Evolutionary conservation across 2,329 filamentous ascomycete genomes (phyloP).

Genomic region (Trichophyton rubrum): DNA sequence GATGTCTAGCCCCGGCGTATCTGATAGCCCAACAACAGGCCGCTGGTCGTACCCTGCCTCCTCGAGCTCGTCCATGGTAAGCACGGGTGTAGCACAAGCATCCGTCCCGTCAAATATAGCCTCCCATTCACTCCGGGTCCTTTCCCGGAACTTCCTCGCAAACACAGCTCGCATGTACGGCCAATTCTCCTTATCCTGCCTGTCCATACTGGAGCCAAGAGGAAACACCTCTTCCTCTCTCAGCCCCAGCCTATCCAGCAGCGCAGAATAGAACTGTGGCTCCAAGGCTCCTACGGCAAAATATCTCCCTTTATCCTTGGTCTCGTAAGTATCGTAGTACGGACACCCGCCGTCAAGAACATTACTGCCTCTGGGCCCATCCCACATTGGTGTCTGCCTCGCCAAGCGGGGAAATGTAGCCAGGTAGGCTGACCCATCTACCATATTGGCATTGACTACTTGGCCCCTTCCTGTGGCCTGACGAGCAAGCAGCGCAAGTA

Average conservation of each 20-base stretch:
- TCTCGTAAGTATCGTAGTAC: constrained; percentile 83
- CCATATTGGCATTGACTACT: constrained; percentile 94
- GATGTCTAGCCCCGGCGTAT: constrained; percentile 53
- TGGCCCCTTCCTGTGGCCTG: constrained; percentile 58
- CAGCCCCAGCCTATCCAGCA: constrained; percentile 57
- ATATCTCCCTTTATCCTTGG: constrained; percentile 56
- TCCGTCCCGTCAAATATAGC: constrained; percentile 75
- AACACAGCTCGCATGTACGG: constrained; percentile 51
- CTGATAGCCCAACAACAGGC: constrained; percentile 41
- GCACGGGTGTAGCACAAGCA: constrained; percentile 81
- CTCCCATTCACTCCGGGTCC: constrained; percentile 72
- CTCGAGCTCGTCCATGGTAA: constrained; percentile 62
- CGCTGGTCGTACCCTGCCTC: constrained; percentile 38
- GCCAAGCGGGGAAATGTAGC: constrained; percentile 63
- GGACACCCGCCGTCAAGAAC: constrained; percentile 72
- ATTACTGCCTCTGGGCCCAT: constrained; percentile 57
- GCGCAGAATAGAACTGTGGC: constrained; percentile 62
- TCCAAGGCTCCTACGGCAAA: constrained; percentile 88
- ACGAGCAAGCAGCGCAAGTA: constrained; percentile 63
- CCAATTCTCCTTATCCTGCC: constrained; percentile 55
- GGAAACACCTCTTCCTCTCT: constrained; percentile 33
- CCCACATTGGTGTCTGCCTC: constrained; percentile 51
- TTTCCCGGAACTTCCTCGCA: constrained; percentile 51
- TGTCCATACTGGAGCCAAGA: constrained; percentile 37
- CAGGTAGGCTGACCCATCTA: constrained; percentile 72